phyloP scores from a whole-genome alignment of 2,329 filamentous ascomycete species.

The Ceratocystis huliohia region DNA sequence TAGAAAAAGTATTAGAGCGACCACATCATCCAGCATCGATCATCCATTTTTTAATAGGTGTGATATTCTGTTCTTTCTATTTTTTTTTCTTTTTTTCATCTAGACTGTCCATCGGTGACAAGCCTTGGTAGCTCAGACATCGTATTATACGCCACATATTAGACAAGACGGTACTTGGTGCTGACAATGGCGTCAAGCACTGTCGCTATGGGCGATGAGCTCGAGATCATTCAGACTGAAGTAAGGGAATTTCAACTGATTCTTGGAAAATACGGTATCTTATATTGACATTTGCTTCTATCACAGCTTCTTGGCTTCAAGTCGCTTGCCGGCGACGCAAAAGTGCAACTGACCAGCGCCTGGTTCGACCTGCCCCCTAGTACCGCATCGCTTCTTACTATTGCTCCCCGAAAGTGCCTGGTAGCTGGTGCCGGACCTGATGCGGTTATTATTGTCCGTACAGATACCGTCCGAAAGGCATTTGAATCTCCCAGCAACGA shows the following conservation, averaged over 20 bases:
- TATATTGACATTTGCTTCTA: constrained; percentile 11
- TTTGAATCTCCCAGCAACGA: constrained; percentile 49
- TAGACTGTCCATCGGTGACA: background rate
- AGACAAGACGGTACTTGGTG: background rate
- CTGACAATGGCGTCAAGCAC: constrained; percentile 18
- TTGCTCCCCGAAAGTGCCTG: constrained; percentile 68
- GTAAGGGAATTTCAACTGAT: constrained; percentile 34
- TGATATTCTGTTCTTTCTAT: background rate
- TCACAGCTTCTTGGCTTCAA: constrained; percentile 63
- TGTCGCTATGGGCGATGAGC: constrained; percentile 44
- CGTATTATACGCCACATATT: background rate
- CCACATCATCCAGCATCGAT: background rate
- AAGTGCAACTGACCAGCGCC: constrained; percentile 63
- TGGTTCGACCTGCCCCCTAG: constrained; percentile 67
- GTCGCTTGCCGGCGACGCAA: constrained; percentile 65
- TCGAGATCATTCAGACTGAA: constrained; percentile 72
- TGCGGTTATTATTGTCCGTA: constrained; percentile 60
- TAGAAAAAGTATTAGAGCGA: background rate
- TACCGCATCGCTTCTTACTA: constrained; percentile 69
- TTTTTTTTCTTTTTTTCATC: background rate
- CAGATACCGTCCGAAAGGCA: constrained; percentile 63
- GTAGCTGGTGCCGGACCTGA: constrained; percentile 81
- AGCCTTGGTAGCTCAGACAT: background rate
- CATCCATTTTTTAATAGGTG: background rate
- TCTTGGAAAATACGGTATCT: background rate